Evolutionary conservation across 495 filamentous ascomycete genomes (phyloP).

Genomic region (Penicillium cosmopolitanum): DNA sequence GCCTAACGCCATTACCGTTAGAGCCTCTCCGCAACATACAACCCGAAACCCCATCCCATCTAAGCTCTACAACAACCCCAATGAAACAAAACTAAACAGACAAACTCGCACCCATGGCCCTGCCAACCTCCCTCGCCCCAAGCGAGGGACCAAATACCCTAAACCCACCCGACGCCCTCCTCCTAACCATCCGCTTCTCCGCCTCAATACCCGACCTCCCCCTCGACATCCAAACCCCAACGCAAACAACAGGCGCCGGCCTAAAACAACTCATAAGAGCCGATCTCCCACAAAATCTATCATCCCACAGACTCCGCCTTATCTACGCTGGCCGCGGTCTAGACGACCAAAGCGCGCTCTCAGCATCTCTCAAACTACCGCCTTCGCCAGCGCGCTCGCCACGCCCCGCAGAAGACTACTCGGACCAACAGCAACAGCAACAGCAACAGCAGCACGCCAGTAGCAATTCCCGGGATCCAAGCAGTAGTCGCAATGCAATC

Average conservation of each 20-base stretch:
- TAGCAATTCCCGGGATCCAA: conserved; percentile 29
- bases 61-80: background rate
- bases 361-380: conserved; percentile 64
- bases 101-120: conserved; percentile 15
- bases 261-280: conserved; percentile 82
- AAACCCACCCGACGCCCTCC: conserved; percentile 51
- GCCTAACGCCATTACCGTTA: background rate
- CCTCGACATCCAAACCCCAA: conserved; percentile 69
- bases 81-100: conserved; percentile 1
- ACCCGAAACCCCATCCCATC: background rate
- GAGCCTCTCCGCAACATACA: background rate
- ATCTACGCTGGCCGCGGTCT: conserved; percentile 88
- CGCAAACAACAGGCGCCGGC: conserved; percentile 68
- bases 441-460: conserved; percentile 25
- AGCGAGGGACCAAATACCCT: conserved; percentile 16
- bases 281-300: conserved; percentile 63
- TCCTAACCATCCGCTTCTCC: conserved; percentile 86
- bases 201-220: conserved; percentile 80
- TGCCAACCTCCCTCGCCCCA: conserved; percentile 24
- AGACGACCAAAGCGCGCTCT: conserved; percentile 67
- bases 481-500: conserved; percentile 41
- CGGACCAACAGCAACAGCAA: no score
- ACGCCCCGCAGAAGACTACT: conserved; percentile 23
- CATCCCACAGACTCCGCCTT: conserved; percentile 73
- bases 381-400: conserved; percentile 49